Evolutionary conservation across 2,329 filamentous ascomycete genomes (phyloP).

Genomic region (Dactylonectria macrodidyma): DNA sequence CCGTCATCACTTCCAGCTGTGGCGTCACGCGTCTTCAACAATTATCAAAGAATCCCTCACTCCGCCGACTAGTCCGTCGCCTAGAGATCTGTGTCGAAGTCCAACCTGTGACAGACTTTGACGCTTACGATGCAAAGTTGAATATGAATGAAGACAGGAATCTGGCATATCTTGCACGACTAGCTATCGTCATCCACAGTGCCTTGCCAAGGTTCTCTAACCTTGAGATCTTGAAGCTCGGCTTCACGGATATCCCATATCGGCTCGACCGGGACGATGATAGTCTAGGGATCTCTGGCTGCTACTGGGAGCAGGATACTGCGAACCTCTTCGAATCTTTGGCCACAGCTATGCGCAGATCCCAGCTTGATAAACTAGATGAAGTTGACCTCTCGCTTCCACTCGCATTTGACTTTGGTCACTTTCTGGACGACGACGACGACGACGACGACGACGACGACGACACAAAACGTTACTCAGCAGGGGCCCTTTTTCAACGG

Average conservation of each 20-base stretch:
- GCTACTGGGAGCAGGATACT: constrained; percentile 7
- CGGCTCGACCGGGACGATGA: neutral
- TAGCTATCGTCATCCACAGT: constrained; percentile 24
- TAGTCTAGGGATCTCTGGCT: neutral
- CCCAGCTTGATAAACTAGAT: constrained; percentile 16
- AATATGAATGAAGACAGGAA: neutral
- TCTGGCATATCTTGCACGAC: constrained; percentile 11
- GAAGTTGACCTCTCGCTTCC: constrained; percentile 22
- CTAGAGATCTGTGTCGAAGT: constrained; percentile 22
- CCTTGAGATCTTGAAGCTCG: constrained; percentile 13
- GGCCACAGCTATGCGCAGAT: constrained; percentile 17
- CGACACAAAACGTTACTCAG: neutral
- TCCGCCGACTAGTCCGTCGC: constrained; percentile 23
- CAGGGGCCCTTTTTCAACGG: neutral
- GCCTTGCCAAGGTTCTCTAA: constrained; percentile 17
- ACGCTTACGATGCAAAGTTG: neutral
- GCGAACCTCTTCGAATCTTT: constrained; percentile 19
- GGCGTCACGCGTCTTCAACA: constrained; percentile 14
- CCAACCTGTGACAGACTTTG: neutral
- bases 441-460: neutral
- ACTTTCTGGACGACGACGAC: constrained; percentile 15
- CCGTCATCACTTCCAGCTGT: constrained; percentile 3
- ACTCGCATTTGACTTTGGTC: constrained; percentile 22
- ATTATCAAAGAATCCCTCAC: constrained; percentile 13
- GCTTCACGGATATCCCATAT: constrained; percentile 18